These are phyloP conservation scores for Aspergillus persii DNA, from an alignment of 2,329 filamentous ascomycete species.

Conservation along the genomic window DNA sequence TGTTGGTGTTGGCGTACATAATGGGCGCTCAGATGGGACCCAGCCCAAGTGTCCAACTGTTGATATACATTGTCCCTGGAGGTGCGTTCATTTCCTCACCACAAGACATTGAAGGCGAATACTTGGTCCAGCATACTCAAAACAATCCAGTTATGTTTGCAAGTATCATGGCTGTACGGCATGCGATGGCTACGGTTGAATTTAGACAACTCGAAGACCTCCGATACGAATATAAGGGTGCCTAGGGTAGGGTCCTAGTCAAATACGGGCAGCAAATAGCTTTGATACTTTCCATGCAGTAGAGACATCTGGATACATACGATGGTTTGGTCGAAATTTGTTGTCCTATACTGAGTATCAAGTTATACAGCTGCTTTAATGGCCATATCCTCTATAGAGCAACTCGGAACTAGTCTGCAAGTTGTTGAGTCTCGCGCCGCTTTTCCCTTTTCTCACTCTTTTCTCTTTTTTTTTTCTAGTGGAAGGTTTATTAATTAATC, in stretches of 20 bases:
- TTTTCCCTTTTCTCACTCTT: too few relatives aligned
- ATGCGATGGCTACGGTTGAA: constrained; percentile 40
- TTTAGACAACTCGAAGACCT: constrained; percentile 37
- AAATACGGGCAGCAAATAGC: too few relatives aligned
- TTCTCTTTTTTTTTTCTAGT: not conserved
- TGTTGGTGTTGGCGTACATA: constrained; percentile 30
- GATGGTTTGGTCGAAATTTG: too few relatives aligned
- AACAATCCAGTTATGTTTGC: constrained; percentile 31
- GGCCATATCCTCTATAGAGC: not conserved
- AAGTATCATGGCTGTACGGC: constrained; percentile 31
- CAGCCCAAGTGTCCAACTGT: constrained; percentile 19
- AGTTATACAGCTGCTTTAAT: too few relatives aligned
- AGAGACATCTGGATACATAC: not conserved
- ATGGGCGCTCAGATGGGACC: constrained; percentile 14
- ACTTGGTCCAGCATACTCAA: constrained; percentile 19
- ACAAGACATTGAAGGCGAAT: too few relatives aligned
- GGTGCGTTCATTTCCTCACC: constrained; percentile 26
- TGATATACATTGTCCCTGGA: constrained; percentile 38
- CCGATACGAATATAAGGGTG: constrained; percentile 44
- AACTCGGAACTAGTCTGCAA: not conserved
- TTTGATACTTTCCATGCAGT: too few relatives aligned
- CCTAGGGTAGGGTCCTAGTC: constrained; percentile 17
- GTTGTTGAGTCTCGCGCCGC: not conserved
- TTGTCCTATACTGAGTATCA: too few relatives aligned
- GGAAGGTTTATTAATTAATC: not conserved